These are phyloP conservation scores for Lachancea meyersii DNA, from an alignment of 805 yeast species.

Conservation along the genomic window DNA sequence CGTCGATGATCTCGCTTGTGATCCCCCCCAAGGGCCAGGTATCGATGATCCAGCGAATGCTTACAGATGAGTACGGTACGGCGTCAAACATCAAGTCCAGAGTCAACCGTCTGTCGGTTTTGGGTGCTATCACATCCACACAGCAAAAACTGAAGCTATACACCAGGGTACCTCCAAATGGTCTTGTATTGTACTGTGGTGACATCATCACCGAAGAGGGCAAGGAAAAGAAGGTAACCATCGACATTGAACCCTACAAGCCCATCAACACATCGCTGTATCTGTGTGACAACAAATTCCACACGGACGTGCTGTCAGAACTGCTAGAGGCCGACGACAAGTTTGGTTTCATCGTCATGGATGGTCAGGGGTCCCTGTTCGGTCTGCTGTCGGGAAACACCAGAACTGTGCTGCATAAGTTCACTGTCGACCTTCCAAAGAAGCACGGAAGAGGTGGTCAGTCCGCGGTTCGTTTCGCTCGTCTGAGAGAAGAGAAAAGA, in stretches of 20 bases:
- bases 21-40: slow-evolving; percentile 96
- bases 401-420: slow-evolving; percentile 91
- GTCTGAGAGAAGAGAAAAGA: slow-evolving; percentile 98
- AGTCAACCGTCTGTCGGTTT: slow-evolving; percentile 90
- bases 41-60: slow-evolving; percentile 78
- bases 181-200: slow-evolving; percentile 96
- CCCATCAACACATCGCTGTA: slow-evolving; percentile 97
- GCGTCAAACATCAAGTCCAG: slow-evolving; percentile 97
- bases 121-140: slow-evolving; percentile 96
- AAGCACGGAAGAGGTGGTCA: slow-evolving; percentile 99
- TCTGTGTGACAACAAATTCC: slow-evolving; percentile 96
- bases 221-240: slow-evolving; percentile 91
- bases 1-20: slow-evolving; percentile 95
- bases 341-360: slow-evolving; percentile 98
- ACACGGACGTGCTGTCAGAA: slow-evolving; percentile 93
- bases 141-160: slow-evolving; percentile 93
- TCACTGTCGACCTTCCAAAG: slow-evolving; percentile 95
- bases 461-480: slow-evolving; percentile 97
- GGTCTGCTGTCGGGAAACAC: slow-evolving; percentile 96
- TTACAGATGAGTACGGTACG: slow-evolving; percentile 97
- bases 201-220: slow-evolving; percentile 97
- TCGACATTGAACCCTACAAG: slow-evolving; percentile 97
- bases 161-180: slow-evolving; percentile 86
- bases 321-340: slow-evolving; percentile 90
- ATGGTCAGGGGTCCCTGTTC: slow-evolving; percentile 96